Base-by-base conservation (phyloP, 352 stramenopile genomes). In the Pythium aphanidermatum region DNA sequence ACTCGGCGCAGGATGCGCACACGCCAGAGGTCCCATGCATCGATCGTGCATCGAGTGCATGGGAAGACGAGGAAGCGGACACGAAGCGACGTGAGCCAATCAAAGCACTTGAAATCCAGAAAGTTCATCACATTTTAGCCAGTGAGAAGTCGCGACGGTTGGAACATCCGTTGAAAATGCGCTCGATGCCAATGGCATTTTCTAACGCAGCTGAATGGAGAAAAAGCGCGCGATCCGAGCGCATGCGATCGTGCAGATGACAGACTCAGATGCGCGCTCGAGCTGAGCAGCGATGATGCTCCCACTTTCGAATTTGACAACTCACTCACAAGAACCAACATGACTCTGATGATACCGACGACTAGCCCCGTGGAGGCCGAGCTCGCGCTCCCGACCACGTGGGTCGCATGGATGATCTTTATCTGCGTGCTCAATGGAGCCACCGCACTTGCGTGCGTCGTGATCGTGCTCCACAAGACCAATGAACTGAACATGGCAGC, bases 251-350 rank as follows among this genome's bases (percentile, higher is more conserved):
- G 32, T 38, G 32, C 32, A 17, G 28, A 33, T 33, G 3, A 41
- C 14, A 36, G 29, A 46, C 39, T 41, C 46, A 50, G 25, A 39
- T 53, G 24, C 26, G 30, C 24, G 19, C 19, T 47, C 29, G 30
- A 23, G 24, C 28, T 52, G 29, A 30, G 25, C 36, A 17, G 27
- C 37, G n/a, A 9, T 26, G 21, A n/a, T 20, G 23, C 10, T 7
- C 25, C 58, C 55, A 63, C 42, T 63, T 45, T 44, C 26, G 27
- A 63, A 63, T 46, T 63, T 63, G 47, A 55, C 55, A 55, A 53
- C 33, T 46, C n/a, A 48, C 28, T 40, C 41, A 36, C 29, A 43
- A 38, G 20, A 52, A 56, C 21, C 16, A 52, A 41, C 33, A 49
- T 49, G 37, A 55, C 36, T 34, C 51, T 51, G 27, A 51, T 48